Percentiles rank a stretch among this genome's conserved stretches.
phyloP scores from a whole-genome alignment of 768 basidiomycete genomes.

The Paxillus rubicundulus region DNA sequence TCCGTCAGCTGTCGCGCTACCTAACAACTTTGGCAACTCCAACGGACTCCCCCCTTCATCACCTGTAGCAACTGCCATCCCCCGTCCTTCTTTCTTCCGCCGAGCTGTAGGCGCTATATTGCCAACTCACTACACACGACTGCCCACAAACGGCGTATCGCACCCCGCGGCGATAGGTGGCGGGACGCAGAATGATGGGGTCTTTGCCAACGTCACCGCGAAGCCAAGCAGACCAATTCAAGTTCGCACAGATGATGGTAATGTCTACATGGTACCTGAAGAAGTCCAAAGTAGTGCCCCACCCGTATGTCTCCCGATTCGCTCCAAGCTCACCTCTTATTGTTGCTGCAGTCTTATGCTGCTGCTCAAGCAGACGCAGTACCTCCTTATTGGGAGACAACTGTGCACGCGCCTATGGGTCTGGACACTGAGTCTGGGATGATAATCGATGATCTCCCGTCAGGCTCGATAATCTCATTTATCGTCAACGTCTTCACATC shows the following conservation, averaged over 20 bases:
- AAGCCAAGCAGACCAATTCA: conserved; percentile 61
- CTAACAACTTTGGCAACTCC: conserved; percentile 70
- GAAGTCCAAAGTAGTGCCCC: conserved; percentile 78
- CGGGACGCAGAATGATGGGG: conserved; percentile 85
- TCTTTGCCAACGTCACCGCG: conserved; percentile 92
- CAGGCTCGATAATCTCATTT: conserved; percentile 76
- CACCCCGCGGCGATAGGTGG: conserved; percentile 48
- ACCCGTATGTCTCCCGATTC: conserved; percentile 57
- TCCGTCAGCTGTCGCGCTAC: conserved; percentile 53
- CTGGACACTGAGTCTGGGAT: conserved; percentile 56
- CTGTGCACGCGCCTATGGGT: conserved; percentile 74
- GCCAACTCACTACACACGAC: conserved; percentile 61
- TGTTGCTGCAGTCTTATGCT: conserved; percentile 64
- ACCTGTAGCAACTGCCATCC: conserved; percentile 34
- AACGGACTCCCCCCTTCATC: conserved; percentile 61
- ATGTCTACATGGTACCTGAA: conserved; percentile 69
- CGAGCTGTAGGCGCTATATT: conserved; percentile 56
- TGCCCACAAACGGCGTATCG: conserved; percentile 42
- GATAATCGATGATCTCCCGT: conserved; percentile 89
- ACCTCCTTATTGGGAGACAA: conserved; percentile 97
- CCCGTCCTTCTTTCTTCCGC: conserved; percentile 53
- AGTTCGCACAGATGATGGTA: conserved; percentile 51
- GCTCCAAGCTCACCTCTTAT: conserved; percentile 1
- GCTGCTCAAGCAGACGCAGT: conserved; percentile 87
- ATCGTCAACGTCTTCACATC: conserved; percentile 78